phyloP scores from a whole-genome alignment of 495 filamentous ascomycete species.

The Aspergillus wentii region DNA sequence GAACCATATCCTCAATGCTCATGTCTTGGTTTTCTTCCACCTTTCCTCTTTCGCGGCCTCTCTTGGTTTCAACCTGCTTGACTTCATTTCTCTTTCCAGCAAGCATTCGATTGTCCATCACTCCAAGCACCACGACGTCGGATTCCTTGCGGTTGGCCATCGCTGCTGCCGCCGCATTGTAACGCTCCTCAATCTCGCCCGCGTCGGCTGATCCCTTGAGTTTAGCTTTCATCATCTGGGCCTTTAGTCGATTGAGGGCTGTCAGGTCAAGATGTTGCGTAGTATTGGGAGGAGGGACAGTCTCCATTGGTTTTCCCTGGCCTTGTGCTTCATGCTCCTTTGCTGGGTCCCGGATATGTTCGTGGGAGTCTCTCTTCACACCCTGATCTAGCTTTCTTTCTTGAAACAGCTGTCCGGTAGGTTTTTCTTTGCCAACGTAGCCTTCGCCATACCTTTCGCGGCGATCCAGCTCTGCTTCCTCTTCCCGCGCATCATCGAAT shows the following conservation, averaged over 20 bases:
- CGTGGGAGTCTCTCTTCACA: slow-evolving; percentile 27
- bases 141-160: slow-evolving; percentile 55
- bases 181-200: slow-evolving; percentile 75
- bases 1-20: slow-evolving; percentile 92
- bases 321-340: slow-evolving; percentile 40
- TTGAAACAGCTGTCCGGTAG: slow-evolving; percentile 78
- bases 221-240: slow-evolving; percentile 92
- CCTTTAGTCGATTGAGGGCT: slow-evolving; percentile 81
- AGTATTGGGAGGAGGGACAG: slow-evolving; percentile 29
- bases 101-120: slow-evolving; percentile 85
- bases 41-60: slow-evolving; percentile 72
- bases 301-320: slow-evolving; percentile 40
- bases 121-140: slow-evolving; percentile 73
- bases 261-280: slow-evolving; percentile 63
- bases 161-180: slow-evolving; percentile 63
- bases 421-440: slow-evolving; percentile 83
- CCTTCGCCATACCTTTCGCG: slow-evolving; percentile 78
- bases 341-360: slow-evolving; percentile 27
- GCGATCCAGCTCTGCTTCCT: slow-evolving; percentile 87
- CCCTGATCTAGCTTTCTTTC: slow-evolving; percentile 60
- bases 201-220: slow-evolving; percentile 68
- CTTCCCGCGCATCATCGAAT: slow-evolving; percentile 92
- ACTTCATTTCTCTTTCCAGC: slow-evolving; percentile 71
- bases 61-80: slow-evolving; percentile 65
- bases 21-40: slow-evolving; percentile 93